Evolutionary conservation across 2,329 filamentous ascomycete genomes (phyloP).

Genomic region (Lecanoromycetidae sp.): DNA sequence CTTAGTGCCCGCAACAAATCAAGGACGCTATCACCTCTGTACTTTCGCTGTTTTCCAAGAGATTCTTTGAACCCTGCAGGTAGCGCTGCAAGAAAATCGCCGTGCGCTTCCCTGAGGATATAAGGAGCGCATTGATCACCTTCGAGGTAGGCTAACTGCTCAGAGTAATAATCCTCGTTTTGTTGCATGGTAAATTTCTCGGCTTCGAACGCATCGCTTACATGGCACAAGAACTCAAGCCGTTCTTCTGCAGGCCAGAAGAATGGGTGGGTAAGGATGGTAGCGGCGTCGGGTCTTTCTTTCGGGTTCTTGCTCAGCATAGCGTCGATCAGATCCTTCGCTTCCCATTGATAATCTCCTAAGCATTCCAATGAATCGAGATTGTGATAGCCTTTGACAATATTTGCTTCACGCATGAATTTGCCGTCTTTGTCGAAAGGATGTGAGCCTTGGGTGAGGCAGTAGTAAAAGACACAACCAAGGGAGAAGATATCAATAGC

Average conservation of each 20-base stretch:
- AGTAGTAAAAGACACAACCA: conserved; percentile 96
- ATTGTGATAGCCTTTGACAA: conserved; percentile 75
- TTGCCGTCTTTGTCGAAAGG: conserved; percentile 90
- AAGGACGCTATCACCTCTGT: conserved; percentile 69
- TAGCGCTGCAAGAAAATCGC: conserved; percentile 66
- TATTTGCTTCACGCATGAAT: conserved; percentile 95
- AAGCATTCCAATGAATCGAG: conserved; percentile 60
- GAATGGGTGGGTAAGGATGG: conserved; percentile 87
- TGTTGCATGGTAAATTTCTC: conserved; percentile 38
- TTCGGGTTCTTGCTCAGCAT: conserved; percentile 63
- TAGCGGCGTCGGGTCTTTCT: conserved; percentile 53
- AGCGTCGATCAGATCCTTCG: conserved; percentile 68
- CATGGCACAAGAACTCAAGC: conserved; percentile 85
- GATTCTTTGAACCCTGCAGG: conserved; percentile 77
- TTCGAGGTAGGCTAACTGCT: conserved; percentile 49
- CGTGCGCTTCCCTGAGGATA: conserved; percentile 37
- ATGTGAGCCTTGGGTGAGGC: conserved; percentile 83
- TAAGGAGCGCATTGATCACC: conserved; percentile 33
- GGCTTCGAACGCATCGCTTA: conserved; percentile 92
- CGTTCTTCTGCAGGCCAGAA: conserved; percentile 90
- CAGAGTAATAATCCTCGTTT: conserved; percentile 36
- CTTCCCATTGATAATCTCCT: conserved; percentile 75
- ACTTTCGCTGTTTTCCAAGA: conserved; percentile 88
- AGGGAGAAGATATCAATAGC: conserved; percentile 97
- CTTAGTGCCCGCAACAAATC: conserved; percentile 79